Evolutionary conservation across 805 yeast genomes (phyloP).

Genomic region (Kluyveromyces wickerhamii): DNA sequence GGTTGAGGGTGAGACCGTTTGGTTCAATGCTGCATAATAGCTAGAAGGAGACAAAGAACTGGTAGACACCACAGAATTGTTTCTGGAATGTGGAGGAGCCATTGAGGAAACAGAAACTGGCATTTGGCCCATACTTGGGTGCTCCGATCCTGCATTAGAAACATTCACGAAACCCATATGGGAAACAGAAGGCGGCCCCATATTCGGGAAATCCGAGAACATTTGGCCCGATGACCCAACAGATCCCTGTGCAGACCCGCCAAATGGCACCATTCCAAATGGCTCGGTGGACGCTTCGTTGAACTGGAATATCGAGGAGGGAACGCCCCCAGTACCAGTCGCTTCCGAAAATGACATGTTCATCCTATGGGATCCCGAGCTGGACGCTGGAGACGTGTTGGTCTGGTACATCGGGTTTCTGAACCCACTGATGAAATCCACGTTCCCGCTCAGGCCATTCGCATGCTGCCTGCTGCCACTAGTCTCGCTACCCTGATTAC

Average conservation of each 20-base stretch:
- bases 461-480: constrained; percentile 4
- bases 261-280: constrained; percentile 5
- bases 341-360: not conserved
- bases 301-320: constrained; percentile 5
- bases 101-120: not conserved
- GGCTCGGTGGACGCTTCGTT: not conserved
- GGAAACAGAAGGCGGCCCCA: no score
- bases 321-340: not conserved
- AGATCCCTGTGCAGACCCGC: not conserved
- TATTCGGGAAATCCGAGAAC: no score
- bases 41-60: constrained; percentile 9
- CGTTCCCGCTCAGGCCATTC: constrained; percentile 5
- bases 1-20: constrained; percentile 8
- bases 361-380: not conserved
- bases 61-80: constrained; percentile 1
- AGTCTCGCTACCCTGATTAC: no score
- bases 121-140: not conserved
- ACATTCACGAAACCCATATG: constrained; percentile 1
- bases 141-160: not conserved
- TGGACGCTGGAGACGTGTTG: not conserved
- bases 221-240: no score
- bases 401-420: constrained; percentile 8
- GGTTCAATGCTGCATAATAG: constrained; percentile 10
- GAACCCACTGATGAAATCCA: constrained; percentile 25
- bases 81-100: constrained; percentile 3